Evolutionary conservation across 352 stramenopile genomes (phyloP), one percentile per base, ranked within the genome.

Genomic region (Thraustochytrium aureum): DNA sequence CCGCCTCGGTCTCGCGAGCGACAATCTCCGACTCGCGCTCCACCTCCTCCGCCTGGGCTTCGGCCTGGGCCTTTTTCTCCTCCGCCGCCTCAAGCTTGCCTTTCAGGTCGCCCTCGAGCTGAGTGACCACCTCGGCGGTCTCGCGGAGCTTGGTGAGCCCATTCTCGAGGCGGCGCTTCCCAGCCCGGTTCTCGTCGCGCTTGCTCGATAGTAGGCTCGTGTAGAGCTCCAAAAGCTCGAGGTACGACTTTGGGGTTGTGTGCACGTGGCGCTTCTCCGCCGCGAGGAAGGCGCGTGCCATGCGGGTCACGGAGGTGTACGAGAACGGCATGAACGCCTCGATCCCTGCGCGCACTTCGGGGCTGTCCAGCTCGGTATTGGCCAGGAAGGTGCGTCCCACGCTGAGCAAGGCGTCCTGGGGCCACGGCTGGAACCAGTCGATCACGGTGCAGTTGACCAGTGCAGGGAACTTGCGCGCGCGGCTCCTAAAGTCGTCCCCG

Each of bases 371-470:
- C 39, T 92, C 86, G 41, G 89, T 72, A 42, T 87, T 83, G 30
- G 47, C 81, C 33, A 98, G 67, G 61, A 96, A 96, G 6, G 88
- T 88, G 12, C 89, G 88, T 4, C 92, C 94, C 50, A 98, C 94
- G 39, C 87, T 94, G 37, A 96, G 87, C 26, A 98, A 84, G 43
- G 94, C 93, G 56, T 97, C 92, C 75, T 96, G 91, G 0, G 94
- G 94, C 88, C 88, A 92, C 26, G 87, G 85, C 74, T 95, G 91
- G 84, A 96, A 96, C 93, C 92, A 96, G 82, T 96, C 92, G 56
- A 98, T 98, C 43, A 97, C 92, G 0, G 94, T 97, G 82, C 92
- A 97, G 84, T 96, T 97, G 7, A 98, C 92, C 4, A 98, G 86
- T 32, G 94, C 93, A 52, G 94, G 94, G 84, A 98, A 98, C 60